Evolutionary conservation across 2,329 filamentous ascomycete genomes (phyloP).

Genomic region (Cladosporium sp.): DNA sequence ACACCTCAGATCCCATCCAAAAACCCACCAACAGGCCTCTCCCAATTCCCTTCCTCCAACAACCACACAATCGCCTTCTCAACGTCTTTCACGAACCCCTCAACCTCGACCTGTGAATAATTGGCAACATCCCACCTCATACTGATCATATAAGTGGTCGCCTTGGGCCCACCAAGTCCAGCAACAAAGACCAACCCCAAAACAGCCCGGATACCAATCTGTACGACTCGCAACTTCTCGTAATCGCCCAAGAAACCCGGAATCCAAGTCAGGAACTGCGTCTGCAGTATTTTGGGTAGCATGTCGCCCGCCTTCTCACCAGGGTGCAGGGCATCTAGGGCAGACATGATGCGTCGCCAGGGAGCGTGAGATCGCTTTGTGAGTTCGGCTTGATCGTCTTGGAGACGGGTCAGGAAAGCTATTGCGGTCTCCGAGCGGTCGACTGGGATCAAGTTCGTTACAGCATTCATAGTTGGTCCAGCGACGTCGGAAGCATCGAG

Average conservation of each 20-base stretch:
- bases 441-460: not conserved
- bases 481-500: slow-evolving; percentile 9
- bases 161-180: not conserved
- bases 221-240: not conserved
- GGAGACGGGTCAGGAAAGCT: not conserved
- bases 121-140: not conserved
- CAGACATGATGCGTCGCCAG: not conserved
- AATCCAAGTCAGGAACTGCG: not conserved
- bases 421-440: not conserved
- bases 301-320: not conserved
- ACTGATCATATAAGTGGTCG: not conserved
- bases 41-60: not conserved
- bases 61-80: not conserved
- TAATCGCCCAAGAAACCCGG: not conserved
- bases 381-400: not conserved
- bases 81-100: not conserved
- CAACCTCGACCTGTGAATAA: not conserved
- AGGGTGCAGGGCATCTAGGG: not conserved
- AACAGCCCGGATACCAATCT: not conserved
- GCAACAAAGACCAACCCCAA: not conserved
- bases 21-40: not conserved
- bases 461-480: slow-evolving; percentile 10
- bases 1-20: not conserved
- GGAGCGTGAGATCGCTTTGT: slow-evolving; percentile 5
- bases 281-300: not conserved